phyloP scores from a whole-genome alignment of 2,329 filamentous ascomycete genomes.

The Xylaria sp. region DNA sequence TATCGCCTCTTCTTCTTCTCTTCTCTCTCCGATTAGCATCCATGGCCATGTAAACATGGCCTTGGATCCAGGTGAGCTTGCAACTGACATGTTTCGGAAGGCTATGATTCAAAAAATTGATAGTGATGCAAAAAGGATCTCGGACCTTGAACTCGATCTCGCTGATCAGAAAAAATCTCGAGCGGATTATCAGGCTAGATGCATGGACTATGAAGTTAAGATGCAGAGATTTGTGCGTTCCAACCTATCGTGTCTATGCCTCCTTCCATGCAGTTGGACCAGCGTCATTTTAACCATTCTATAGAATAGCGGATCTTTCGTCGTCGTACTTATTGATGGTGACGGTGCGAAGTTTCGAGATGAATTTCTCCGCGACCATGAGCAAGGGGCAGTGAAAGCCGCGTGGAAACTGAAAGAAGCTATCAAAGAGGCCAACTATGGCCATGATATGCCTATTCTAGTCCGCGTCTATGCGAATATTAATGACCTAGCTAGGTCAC shows the following conservation, averaged over 20 bases:
- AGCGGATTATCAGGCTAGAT: constrained; percentile 42
- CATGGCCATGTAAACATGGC: background rate
- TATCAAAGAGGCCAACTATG: constrained; percentile 44
- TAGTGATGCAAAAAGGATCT: constrained; percentile 43
- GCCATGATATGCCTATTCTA: constrained; percentile 48
- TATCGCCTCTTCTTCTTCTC: background rate
- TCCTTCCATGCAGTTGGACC: constrained; percentile 1
- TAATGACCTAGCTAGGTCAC: constrained; percentile 49
- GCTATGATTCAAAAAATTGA: constrained; percentile 46
- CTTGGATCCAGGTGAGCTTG: background rate
- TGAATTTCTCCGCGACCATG: constrained; percentile 47
- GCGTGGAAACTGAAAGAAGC: constrained; percentile 50
- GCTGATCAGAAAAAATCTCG: constrained; percentile 47
- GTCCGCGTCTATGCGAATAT: constrained; percentile 52
- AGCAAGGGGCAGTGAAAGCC: constrained; percentile 47
- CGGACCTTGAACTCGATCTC: constrained; percentile 47
- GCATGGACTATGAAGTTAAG: constrained; percentile 42
- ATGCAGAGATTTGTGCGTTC: constrained; percentile 45
- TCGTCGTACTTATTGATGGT: constrained; percentile 51
- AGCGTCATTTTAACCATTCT: constrained; percentile 25
- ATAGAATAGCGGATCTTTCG: constrained; percentile 49
- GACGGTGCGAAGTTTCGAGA: constrained; percentile 52
- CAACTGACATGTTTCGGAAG: constrained; percentile 39
- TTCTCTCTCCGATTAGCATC: background rate
- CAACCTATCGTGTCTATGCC: constrained; percentile 11